phyloP scores from a whole-genome alignment of 148 eudicot species.

The Arctostaphylos glauca region DNA sequence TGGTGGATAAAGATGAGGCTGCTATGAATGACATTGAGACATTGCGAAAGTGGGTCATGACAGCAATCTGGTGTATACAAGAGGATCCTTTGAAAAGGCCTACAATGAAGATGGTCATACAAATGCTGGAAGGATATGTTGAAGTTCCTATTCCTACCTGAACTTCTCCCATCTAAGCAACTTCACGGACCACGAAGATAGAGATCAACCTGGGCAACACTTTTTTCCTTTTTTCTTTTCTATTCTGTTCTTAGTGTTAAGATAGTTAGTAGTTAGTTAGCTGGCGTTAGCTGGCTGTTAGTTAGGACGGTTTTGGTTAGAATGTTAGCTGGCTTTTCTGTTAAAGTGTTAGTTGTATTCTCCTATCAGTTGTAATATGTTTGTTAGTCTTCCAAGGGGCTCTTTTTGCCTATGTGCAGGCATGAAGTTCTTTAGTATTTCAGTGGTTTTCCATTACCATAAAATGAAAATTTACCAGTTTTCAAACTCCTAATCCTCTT shows the following conservation, averaged over 20 bases:
- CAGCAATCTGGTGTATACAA: slow-evolving; percentile 7
- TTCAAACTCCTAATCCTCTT: too few relatives aligned
- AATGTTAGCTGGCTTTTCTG: too few relatives aligned
- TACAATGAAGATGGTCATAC: slow-evolving; percentile 10
- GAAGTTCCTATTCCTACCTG: slow-evolving; percentile 8
- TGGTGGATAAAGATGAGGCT: slow-evolving; percentile 14
- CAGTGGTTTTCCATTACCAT: too few relatives aligned
- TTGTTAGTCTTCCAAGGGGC: too few relatives aligned
- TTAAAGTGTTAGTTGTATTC: too few relatives aligned
- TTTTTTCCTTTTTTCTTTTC: neutral
- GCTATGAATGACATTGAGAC: neutral
- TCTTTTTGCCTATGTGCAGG: too few relatives aligned
- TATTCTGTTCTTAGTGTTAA: neutral
- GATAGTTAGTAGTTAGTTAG: too few relatives aligned
- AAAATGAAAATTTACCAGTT: too few relatives aligned
- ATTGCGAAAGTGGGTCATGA: slow-evolving; percentile 4
- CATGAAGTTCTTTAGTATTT: too few relatives aligned
- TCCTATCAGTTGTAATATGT: too few relatives aligned
- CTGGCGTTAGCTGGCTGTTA: too few relatives aligned
- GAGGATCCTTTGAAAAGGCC: slow-evolving; percentile 11
- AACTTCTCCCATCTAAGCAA: neutral
- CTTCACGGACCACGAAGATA: neutral
- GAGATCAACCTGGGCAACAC: neutral
- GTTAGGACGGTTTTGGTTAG: too few relatives aligned
- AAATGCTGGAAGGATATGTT: slow-evolving; percentile 18